A percentile compares a stretch with the other conserved stretches of the same genome.
phyloP scores from a whole-genome alignment of 176 grass and related monocot species.

The Canna indica region DNA sequence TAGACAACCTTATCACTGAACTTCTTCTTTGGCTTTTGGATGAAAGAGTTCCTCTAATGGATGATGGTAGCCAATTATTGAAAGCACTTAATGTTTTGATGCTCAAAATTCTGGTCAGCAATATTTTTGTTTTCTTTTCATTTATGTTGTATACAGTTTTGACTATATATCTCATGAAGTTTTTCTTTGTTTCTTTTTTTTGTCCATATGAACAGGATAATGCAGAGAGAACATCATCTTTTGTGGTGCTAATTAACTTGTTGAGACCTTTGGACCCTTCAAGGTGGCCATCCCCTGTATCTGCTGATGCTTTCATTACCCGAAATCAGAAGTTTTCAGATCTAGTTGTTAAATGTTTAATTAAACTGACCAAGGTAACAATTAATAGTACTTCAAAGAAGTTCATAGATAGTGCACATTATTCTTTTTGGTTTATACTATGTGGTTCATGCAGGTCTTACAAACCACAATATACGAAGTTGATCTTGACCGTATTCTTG shows the following conservation, averaged over 20 bases:
- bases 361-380: constrained; percentile 97
- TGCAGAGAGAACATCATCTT: constrained; percentile 90
- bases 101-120: constrained; percentile 92
- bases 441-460: constrained; percentile 45
- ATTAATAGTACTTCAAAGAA: neutral
- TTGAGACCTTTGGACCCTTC: constrained; percentile 81
- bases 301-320: constrained; percentile 47
- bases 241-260: constrained; percentile 82
- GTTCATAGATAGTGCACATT: neutral
- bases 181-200: constrained; percentile 23
- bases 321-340: constrained; percentile 98
- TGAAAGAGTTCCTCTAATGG: constrained; percentile 96
- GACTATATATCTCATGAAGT: neutral
- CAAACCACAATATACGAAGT: constrained; percentile 94
- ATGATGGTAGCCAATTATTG: constrained; percentile 93
- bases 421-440: neutral
- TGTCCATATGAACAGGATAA: no score
- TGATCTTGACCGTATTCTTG: constrained; percentile 92
- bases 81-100: constrained; percentile 98
- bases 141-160: neutral
- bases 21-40: constrained; percentile 98
- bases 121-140: constrained; percentile 13
- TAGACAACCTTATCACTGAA: constrained; percentile 96
- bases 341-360: constrained; percentile 97
- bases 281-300: constrained; percentile 69